Evolutionary conservation across 1,284 basidiomycete genomes (phyloP).

Genomic region (Trichosporon ovoides): DNA sequence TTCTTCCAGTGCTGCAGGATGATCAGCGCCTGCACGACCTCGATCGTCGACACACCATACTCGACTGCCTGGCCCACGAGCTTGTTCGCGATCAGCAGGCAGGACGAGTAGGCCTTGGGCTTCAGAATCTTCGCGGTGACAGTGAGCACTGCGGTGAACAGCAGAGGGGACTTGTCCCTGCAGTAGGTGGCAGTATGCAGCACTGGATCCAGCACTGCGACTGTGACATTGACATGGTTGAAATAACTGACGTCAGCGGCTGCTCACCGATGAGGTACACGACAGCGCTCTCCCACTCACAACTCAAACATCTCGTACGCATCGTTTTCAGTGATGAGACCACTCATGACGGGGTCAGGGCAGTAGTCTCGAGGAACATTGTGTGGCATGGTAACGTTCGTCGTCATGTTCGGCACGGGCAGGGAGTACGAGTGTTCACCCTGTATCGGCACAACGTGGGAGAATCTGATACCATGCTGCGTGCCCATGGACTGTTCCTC

Average conservation of each 20-base stretch:
- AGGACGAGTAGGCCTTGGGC: constrained; percentile 38
- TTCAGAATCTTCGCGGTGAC: constrained; percentile 46
- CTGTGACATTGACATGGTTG: constrained; percentile 31
- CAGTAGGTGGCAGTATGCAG: constrained; percentile 44
- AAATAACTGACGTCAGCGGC: constrained; percentile 29
- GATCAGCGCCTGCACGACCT: constrained; percentile 47
- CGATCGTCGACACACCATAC: constrained; percentile 42
- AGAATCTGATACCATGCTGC: constrained; percentile 23
- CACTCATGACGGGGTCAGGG: constrained; percentile 38
- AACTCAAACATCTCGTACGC: constrained; percentile 39
- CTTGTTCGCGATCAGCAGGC: constrained; percentile 40
- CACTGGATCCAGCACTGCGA: constrained; percentile 42
- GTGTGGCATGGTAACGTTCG: background rate
- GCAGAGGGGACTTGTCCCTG: constrained; percentile 39
- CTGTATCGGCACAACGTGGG: constrained; percentile 29
- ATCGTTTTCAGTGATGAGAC: constrained; percentile 29
- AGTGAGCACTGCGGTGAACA: constrained; percentile 49
- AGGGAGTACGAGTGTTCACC: constrained; percentile 20
- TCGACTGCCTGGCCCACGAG: constrained; percentile 47
- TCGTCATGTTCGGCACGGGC: constrained; percentile 8
- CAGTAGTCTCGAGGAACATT: constrained; percentile 10
- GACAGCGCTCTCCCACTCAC: too few species aligned
- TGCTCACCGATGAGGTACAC: too few species aligned
- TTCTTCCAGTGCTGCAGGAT: constrained; percentile 49
- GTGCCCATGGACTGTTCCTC: background rate